Conservation (phyloP, 1,284 basidiomycete genomes). For the Trichosporon sp. region DNA sequence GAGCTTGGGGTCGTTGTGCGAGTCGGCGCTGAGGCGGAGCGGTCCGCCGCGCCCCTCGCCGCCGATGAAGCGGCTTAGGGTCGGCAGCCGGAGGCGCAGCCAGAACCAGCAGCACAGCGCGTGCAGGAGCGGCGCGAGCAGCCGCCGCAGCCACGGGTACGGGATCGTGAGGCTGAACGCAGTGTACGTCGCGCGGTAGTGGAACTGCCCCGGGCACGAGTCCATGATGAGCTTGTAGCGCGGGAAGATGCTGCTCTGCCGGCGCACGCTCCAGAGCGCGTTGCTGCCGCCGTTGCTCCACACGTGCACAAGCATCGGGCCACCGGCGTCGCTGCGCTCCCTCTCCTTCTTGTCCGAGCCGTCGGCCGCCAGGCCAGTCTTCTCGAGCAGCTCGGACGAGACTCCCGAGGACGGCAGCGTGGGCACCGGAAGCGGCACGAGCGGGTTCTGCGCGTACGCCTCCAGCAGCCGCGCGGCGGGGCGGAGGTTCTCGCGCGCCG, state of each 20-base stretch:
- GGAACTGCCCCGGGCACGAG: slow-evolving; percentile 16
- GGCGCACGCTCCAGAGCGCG: slow-evolving; percentile 7
- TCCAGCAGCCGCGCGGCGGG: background rate
- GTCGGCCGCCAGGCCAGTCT: background rate
- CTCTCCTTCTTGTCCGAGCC: background rate
- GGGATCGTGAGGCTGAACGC: slow-evolving; percentile 9
- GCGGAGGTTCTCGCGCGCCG: background rate
- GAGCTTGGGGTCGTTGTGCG: background rate
- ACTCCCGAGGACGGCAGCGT: background rate
- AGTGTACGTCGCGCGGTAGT: slow-evolving; percentile 3
- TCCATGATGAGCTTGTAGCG: slow-evolving; percentile 16
- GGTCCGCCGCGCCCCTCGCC: background rate
- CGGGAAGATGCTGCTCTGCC: background rate
- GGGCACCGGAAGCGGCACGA: background rate
- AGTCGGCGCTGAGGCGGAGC: background rate
- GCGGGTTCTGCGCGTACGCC: background rate
- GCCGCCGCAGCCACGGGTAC: background rate
- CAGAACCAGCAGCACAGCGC: slow-evolving; percentile 11
- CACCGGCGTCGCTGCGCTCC: background rate
- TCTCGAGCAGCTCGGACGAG: background rate
- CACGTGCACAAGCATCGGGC: slow-evolving; percentile 14
- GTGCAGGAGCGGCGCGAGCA: slow-evolving; percentile 13
- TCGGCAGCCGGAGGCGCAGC: background rate
- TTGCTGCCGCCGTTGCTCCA: slow-evolving; percentile 20
- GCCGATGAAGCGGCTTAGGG: background rate